Base-by-base conservation (phyloP, 192 early-diverging fungal genomes). In the Coemansia sp. region DNA sequence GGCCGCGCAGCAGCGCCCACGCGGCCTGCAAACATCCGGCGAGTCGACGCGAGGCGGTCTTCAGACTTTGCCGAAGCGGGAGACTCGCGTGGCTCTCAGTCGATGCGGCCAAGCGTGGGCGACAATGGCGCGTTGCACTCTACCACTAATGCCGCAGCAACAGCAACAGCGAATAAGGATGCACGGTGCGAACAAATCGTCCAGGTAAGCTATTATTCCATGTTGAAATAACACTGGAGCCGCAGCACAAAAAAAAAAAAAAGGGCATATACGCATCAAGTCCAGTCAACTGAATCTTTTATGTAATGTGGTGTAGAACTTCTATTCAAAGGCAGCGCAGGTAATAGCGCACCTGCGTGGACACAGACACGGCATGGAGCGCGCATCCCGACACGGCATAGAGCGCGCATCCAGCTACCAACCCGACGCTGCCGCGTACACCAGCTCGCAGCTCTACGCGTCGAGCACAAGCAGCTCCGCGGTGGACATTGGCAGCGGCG, bases 281-380 rank as follows among this genome's bases (percentile, higher is more conserved):
- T n/a, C n/a, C n/a, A n/a, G n/a, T n/a, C n/a, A n/a, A n/a, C n/a
- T n/a, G n/a, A n/a, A n/a, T n/a, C n/a, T n/a, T n/a, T n/a, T n/a
- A n/a, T n/a, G n/a, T n/a, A n/a, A n/a, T n/a, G n/a, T n/a, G n/a
- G 43, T 62, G 63, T 65, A 65, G 60, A 78, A 71, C 57, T 78
- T 78, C 42, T 78, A 78, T 46, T 64, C 75, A 50, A 78, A 78
- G 65, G 61, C 65, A 10, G 75, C 69, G 6, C 75, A 78, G 33
- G 65, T 78, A 2, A 40, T 78, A 43, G 65, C 65, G 23, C 69
- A 71, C 32, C 46, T 78, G 60, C 75, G 75, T n/a, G 69, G 57
- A 38, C 35, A 38, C 35, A 0, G 35, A 38, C 35, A 5, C 35
- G n/a, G n/a, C n/a, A n/a, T n/a, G n/a, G n/a, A n/a, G n/a, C n/a